These are phyloP conservation scores for Coemansia guatemalensis DNA, from an alignment of 192 early-diverging fungal species.

Conservation along the genomic window DNA sequence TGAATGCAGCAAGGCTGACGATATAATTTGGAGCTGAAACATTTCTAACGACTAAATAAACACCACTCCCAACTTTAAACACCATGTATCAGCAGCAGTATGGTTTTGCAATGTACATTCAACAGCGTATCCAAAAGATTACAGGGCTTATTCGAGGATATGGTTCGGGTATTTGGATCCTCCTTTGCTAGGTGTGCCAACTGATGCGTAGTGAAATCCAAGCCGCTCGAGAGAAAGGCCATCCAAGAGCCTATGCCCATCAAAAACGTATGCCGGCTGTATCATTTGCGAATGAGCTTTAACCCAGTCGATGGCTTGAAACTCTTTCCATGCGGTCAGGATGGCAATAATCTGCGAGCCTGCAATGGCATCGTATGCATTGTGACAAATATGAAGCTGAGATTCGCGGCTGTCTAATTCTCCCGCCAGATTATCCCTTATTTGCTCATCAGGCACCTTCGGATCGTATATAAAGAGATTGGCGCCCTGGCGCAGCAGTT, in stretches of 20 bases:
- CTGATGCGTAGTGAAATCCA: constrained; percentile 74
- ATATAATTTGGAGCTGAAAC: background rate
- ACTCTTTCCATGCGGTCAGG: constrained; percentile 90
- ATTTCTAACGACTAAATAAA: constrained; percentile 10
- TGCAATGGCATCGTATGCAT: constrained; percentile 69
- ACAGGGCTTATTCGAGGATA: too few relatives aligned
- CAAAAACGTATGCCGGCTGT: constrained; percentile 87
- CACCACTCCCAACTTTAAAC: background rate
- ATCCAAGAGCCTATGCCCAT: constrained; percentile 77
- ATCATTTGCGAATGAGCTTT: constrained; percentile 69
- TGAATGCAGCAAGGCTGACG: too few relatives aligned
- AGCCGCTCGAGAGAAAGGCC: constrained; percentile 66
- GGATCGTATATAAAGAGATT: constrained; percentile 84
- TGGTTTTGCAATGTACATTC: too few relatives aligned
- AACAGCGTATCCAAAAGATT: too few relatives aligned
- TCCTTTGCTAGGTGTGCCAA: constrained; percentile 59
- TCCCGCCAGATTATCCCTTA: constrained; percentile 48
- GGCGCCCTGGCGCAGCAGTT: constrained; percentile 78
- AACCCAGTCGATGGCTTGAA: constrained; percentile 66
- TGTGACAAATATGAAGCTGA: constrained; percentile 58
- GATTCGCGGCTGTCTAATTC: background rate
- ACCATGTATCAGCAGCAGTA: too few relatives aligned
- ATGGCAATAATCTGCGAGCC: constrained; percentile 78
- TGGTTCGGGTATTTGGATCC: background rate
- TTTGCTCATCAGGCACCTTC: constrained; percentile 75